Percentiles rank a stretch among this genome's conserved stretches.
Evolutionary conservation across 2,329 filamentous ascomycete species (phyloP).

Genomic region (Pyricularia sp.): DNA sequence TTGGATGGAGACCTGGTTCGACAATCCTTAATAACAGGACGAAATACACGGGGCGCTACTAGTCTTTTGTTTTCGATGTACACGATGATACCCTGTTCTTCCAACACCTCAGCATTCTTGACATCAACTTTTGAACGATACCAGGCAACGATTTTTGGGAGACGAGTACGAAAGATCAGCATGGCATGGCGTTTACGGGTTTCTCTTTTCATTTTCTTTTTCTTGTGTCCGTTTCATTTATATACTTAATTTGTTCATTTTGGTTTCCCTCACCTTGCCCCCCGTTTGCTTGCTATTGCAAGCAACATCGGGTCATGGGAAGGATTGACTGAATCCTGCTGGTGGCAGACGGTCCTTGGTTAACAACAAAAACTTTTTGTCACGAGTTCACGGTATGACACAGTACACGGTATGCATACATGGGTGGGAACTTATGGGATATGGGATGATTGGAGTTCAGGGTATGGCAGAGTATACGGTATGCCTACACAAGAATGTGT

Average conservation of each 20-base stretch:
- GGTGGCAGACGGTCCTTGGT: not conserved
- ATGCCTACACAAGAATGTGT: not conserved
- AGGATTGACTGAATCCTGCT: not conserved
- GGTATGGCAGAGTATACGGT: slow-evolving; percentile 5
- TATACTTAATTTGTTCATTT: not conserved
- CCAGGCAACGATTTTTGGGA: not conserved
- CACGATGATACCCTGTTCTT: slow-evolving; percentile 1
- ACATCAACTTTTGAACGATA: not conserved
- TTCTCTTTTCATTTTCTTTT: not conserved
- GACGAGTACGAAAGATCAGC: not conserved
- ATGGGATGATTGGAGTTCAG: not conserved
- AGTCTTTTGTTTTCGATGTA: slow-evolving; percentile 5
- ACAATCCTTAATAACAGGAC: not conserved
- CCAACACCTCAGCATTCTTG: not conserved
- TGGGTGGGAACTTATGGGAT: not conserved
- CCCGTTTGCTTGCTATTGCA: not conserved
- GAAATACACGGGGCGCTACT: not conserved
- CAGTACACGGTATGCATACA: not conserved
- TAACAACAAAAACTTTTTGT: not conserved
- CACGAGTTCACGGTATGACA: not conserved
- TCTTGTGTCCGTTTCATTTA: not conserved
- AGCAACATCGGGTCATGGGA: not conserved
- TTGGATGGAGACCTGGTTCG: not conserved
- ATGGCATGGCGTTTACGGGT: not conserved
- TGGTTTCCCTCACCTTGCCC: not conserved